Evolutionary conservation across 2,329 filamentous ascomycete species (phyloP), one percentile per base, ranked within the genome.

Genomic region (Epichloe gansuensis): DNA sequence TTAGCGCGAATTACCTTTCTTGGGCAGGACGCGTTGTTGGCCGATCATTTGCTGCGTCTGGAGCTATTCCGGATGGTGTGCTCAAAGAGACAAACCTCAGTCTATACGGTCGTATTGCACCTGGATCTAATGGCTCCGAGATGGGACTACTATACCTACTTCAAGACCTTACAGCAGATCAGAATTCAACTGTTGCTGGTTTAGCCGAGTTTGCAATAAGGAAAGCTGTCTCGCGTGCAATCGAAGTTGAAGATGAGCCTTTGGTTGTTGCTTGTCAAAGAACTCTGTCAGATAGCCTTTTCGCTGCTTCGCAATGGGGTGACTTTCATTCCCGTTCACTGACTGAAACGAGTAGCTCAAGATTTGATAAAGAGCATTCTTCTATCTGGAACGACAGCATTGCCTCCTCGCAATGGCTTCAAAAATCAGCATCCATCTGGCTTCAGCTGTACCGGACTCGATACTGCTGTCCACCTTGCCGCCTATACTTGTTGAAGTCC

Each of bases 11-110:
- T 15, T 96, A 93, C 64, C 72, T 89, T 1, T 72, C 87, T 1
- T 98, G 94, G 94, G 86, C 88, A 45, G 91, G 88, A 3, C 80
- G 85, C 56, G 85, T 91, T 2, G 74, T 97, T 45, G 93, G 94
- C 7, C 81, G 89, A 63, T 84, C 88, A 0, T 97, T 91, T 67
- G 83, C 85, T 41, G 79, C 86, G 15, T 87, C 82, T 31, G 90
- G 90, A 2, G 74, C 81, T 52, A 76, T 88, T 5, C 79, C 82
- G 15, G 65, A 72, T 38, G 78, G 78, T 48, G 72, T 86, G 46
- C 65, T 85, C 1, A 72, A 75, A 28, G 83, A 87, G 62, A 82
- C 81, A 1, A 71, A 71, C 15, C 66, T 85, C 5, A 67, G 70
- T 13, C 69, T 74, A 58, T 82, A 73, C 60, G 69, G 66, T 57